These are phyloP conservation scores for Isoetes taiwanensis DNA, from an alignment of 75 land plant genomes.

Conservation along the genomic window DNA sequence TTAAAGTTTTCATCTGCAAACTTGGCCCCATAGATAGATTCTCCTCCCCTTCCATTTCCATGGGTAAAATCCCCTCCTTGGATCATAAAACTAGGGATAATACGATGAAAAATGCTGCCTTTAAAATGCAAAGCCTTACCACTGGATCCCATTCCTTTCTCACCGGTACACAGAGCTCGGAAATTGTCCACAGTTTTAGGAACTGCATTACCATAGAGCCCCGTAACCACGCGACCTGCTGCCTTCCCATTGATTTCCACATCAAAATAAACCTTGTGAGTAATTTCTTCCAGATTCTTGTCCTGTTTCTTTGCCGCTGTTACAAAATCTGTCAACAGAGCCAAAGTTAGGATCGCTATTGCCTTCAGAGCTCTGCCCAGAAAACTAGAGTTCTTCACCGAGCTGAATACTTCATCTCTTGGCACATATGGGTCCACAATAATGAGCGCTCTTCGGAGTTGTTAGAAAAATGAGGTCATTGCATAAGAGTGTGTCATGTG, in stretches of 20 bases:
- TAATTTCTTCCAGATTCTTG: too few relatives aligned
- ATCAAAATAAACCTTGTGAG: constrained; percentile 6
- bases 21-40: constrained; percentile 6
- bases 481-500: too few relatives aligned
- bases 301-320: too few relatives aligned
- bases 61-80: constrained; percentile 6
- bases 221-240: constrained; percentile 4
- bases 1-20: constrained; percentile 5
- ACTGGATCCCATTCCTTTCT: neutral
- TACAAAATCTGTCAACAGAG: too few relatives aligned
- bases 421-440: too few relatives aligned
- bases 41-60: constrained; percentile 3
- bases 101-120: neutral
- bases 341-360: too few relatives aligned
- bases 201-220: neutral
- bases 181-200: constrained; percentile 4
- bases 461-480: too few relatives aligned
- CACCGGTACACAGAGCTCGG: constrained; percentile 7
- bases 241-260: constrained; percentile 1
- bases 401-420: too few relatives aligned
- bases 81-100: constrained; percentile 8
- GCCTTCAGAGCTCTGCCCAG: too few relatives aligned
- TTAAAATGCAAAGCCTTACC: constrained; percentile 4
- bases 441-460: too few relatives aligned
- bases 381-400: too few relatives aligned